A percentile compares a stretch with the other conserved stretches of the same genome.
Conservation (phyloP, 257 asterid species). For the Solanum tacnaense region DNA sequence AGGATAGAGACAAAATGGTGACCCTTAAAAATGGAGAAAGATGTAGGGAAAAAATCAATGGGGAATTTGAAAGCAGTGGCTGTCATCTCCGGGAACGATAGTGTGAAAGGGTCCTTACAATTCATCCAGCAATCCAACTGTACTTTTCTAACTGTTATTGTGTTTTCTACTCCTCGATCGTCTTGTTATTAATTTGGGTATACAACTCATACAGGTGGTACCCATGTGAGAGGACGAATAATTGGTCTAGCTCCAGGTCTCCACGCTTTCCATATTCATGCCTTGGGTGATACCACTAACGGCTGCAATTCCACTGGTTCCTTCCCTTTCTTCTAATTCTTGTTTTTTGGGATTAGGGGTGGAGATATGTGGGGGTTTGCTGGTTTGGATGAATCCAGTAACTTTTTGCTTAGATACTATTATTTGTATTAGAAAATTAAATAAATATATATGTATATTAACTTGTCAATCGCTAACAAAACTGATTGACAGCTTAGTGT, state of each 20-base stretch:
- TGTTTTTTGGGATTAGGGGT: not conserved
- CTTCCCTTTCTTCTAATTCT: not conserved
- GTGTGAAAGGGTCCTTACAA: conserved; percentile 57
- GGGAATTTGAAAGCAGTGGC: conserved; percentile 71
- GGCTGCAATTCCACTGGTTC: conserved; percentile 93
- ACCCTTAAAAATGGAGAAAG: not conserved
- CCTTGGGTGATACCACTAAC: conserved; percentile 93
- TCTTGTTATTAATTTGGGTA: not conserved
- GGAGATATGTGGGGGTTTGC: not conserved
- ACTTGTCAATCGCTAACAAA: not conserved
- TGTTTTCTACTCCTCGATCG: not conserved
- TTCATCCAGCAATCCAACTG: conserved; percentile 52
- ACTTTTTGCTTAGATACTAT: not conserved
- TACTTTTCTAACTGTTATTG: not conserved
- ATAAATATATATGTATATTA: no score
- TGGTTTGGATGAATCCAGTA: not conserved
- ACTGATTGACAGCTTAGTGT: no score
- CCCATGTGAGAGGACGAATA: conserved; percentile 58
- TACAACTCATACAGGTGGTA: conserved; percentile 11
- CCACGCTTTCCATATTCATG: conserved; percentile 86
- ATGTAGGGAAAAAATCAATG: conserved; percentile 10
- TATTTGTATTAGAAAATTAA: not conserved
- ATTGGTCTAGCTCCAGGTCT: conserved; percentile 69
- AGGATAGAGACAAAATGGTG: not conserved
- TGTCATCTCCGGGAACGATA: conserved; percentile 50